These are phyloP conservation scores for Clitopilus hobsonii DNA, from an alignment of 768 basidiomycete genomes.

Conservation along the genomic window DNA sequence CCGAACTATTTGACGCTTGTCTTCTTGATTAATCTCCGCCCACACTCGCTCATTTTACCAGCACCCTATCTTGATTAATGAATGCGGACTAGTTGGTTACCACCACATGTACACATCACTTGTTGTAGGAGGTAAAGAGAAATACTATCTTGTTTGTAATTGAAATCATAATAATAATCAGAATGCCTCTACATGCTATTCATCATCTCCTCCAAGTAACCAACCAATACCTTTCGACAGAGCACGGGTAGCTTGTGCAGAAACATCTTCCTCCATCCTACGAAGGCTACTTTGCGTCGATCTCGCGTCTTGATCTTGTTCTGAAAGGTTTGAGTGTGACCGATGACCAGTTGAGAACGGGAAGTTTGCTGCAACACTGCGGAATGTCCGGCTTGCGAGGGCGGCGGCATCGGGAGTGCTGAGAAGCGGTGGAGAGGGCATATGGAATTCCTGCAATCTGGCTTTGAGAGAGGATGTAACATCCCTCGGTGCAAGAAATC, in stretches of 20 bases:
- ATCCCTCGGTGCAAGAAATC: constrained; percentile 22
- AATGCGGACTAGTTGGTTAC: neutral
- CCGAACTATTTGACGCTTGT: neutral
- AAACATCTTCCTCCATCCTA: constrained; percentile 55
- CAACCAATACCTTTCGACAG: constrained; percentile 92
- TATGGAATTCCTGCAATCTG: constrained; percentile 60
- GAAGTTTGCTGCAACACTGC: constrained; percentile 69
- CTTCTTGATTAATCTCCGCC: neutral
- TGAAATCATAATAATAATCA: neutral
- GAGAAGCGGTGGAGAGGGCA: constrained; percentile 64
- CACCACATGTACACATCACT: neutral
- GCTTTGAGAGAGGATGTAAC: constrained; percentile 52
- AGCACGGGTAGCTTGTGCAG: constrained; percentile 70
- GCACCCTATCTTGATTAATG: neutral
- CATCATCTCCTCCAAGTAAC: constrained; percentile 85
- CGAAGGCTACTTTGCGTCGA: constrained; percentile 37
- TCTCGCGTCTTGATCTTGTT: constrained; percentile 34
- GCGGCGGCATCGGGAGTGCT: constrained; percentile 78
- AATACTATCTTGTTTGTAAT: neutral
- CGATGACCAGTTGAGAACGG: constrained; percentile 55
- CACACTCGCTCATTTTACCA: neutral
- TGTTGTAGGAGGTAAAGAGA: neutral
- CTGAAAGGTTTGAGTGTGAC: constrained; percentile 31
- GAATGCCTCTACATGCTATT: constrained; percentile 18
- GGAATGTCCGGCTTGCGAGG: constrained; percentile 74